A percentile compares a stretch with the other conserved stretches of the same genome.
Conservation (phyloP, 1,284 basidiomycete genomes). For the Sparassis latifolia region DNA sequence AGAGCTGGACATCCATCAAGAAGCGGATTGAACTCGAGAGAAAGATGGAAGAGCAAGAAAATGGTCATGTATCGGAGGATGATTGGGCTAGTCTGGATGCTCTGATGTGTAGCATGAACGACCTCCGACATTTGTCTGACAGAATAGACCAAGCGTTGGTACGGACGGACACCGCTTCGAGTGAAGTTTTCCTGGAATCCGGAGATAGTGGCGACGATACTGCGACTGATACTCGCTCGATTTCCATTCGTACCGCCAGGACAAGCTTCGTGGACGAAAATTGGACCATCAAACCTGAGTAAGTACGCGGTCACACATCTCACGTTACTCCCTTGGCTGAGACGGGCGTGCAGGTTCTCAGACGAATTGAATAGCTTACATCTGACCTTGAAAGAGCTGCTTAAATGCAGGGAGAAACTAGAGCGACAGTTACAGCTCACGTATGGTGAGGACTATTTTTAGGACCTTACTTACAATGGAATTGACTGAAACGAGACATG, state of each 20-base stretch:
- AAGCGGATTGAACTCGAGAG: slow-evolving; percentile 50
- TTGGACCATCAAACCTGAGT: slow-evolving; percentile 75
- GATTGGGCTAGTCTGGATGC: slow-evolving; percentile 53
- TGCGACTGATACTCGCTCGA: slow-evolving; percentile 1
- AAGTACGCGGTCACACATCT: slow-evolving; percentile 14
- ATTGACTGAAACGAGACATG: neutral
- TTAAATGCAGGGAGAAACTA: slow-evolving; percentile 42
- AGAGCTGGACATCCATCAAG: slow-evolving; percentile 48
- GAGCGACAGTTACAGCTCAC: slow-evolving; percentile 46
- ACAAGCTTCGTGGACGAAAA: slow-evolving; percentile 10
- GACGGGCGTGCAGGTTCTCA: slow-evolving; percentile 55
- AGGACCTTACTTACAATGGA: neutral
- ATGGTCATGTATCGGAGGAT: slow-evolving; percentile 19
- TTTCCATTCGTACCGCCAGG: slow-evolving; percentile 16
- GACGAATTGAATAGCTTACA: slow-evolving; percentile 51
- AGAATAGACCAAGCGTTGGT: slow-evolving; percentile 58
- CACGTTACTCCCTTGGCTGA: neutral
- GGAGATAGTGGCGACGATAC: slow-evolving; percentile 17
- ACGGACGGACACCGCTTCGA: slow-evolving; percentile 3
- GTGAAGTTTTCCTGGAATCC: slow-evolving; percentile 10
- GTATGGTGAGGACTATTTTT: slow-evolving; percentile 39
- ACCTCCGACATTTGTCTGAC: slow-evolving; percentile 49
- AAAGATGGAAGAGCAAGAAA: slow-evolving; percentile 40
- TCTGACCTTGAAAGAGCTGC: slow-evolving; percentile 36
- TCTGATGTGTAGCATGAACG: slow-evolving; percentile 50